Percentiles rank a stretch among this genome's conserved stretches.
phyloP scores from a whole-genome alignment of 768 basidiomycete genomes.

The Kwoniella newhampshirensis region DNA sequence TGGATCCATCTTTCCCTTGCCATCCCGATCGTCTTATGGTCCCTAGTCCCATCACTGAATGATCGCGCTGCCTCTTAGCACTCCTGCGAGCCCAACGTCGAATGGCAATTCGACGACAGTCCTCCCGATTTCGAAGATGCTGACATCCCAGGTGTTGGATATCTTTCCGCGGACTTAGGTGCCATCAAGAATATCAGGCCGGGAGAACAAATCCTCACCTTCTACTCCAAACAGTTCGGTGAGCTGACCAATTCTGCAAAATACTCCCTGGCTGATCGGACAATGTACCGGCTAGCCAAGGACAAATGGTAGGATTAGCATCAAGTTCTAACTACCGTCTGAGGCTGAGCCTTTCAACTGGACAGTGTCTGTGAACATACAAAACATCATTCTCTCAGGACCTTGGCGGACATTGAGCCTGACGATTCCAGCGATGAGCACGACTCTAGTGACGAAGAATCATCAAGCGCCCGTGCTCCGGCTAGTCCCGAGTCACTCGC shows the following conservation, averaged over 20 bases:
- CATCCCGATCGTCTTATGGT: no score
- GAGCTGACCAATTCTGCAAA: not conserved
- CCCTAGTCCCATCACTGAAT: no score
- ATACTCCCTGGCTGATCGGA: not conserved
- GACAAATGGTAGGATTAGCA: not conserved
- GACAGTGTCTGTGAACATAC: not conserved
- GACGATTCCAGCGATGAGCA: no score
- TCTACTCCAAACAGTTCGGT: slow-evolving; percentile 13
- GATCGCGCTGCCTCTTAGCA: slow-evolving; percentile 3
- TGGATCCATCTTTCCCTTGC: no score
- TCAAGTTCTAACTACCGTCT: not conserved
- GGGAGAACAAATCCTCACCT: slow-evolving; percentile 10
- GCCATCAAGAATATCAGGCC: not conserved
- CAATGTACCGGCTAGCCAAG: not conserved
- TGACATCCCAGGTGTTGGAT: slow-evolving; percentile 1
- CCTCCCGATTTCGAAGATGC: not conserved
- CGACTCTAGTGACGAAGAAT: no score
- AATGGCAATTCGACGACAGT: slow-evolving; percentile 1
- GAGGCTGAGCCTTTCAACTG: not conserved
- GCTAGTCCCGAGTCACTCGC: no score
- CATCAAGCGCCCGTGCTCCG: no score
- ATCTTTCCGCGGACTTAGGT: not conserved
- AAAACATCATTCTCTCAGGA: no score
- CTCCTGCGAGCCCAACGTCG: slow-evolving; percentile 1
- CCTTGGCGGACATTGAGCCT: no score